A percentile compares a stretch with the other conserved stretches of the same genome.
Evolutionary conservation across 805 yeast genomes (phyloP).

Genomic region (Huiozyma naganishii): DNA sequence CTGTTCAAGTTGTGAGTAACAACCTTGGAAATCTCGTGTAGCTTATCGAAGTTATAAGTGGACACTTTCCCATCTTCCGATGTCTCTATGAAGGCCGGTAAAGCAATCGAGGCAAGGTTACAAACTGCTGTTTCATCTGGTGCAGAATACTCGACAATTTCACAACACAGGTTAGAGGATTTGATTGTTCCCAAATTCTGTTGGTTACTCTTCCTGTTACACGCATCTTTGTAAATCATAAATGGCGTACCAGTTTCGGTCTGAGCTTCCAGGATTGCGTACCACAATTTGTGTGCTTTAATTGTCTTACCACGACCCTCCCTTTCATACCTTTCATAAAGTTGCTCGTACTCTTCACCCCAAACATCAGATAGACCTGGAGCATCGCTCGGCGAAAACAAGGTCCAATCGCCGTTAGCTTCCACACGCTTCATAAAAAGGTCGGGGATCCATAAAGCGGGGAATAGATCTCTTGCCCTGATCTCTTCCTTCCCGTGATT

Average conservation of each 20-base stretch:
- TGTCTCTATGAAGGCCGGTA: slow-evolving; percentile 59
- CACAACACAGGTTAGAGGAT: slow-evolving; percentile 88
- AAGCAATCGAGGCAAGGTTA: slow-evolving; percentile 80
- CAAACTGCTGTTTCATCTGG: slow-evolving; percentile 89
- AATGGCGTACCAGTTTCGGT: slow-evolving; percentile 94
- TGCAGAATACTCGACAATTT: slow-evolving; percentile 81
- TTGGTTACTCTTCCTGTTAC: slow-evolving; percentile 79
- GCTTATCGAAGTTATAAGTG: slow-evolving; percentile 54
- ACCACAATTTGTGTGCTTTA: slow-evolving; percentile 84
- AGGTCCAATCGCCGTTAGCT: slow-evolving; percentile 67
- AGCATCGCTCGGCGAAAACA: slow-evolving; percentile 80
- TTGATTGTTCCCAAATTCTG: slow-evolving; percentile 84
- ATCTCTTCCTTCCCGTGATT: slow-evolving; percentile 91
- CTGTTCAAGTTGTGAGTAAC: slow-evolving; percentile 66
- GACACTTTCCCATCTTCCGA: slow-evolving; percentile 33
- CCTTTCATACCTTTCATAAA: slow-evolving; percentile 61
- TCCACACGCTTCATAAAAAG: slow-evolving; percentile 86
- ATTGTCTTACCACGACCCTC: slow-evolving; percentile 52
- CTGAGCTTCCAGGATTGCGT: slow-evolving; percentile 77
- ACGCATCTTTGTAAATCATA: slow-evolving; percentile 84
- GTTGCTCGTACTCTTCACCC: slow-evolving; percentile 66
- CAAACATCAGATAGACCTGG: slow-evolving; percentile 73
- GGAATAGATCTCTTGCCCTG: slow-evolving; percentile 84
- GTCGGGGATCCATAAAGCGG: slow-evolving; percentile 90
- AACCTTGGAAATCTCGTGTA: slow-evolving; percentile 69